Conservation (phyloP, 1,139 yeast species). For the Yamadazyma dendronema region DNA sequence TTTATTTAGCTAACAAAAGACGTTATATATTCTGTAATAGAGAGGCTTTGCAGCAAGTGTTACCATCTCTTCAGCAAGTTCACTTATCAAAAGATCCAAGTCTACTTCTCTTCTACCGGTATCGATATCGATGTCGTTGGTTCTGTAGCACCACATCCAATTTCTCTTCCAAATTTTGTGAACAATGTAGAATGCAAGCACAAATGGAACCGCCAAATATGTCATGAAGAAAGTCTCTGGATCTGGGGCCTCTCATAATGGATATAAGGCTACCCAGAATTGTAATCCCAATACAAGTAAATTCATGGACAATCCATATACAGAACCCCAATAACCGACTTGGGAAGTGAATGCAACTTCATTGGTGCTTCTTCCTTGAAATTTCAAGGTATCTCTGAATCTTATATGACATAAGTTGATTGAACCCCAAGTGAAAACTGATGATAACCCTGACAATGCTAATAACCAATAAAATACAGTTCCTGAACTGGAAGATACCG, state of each 20-base stretch:
- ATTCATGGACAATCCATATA: constrained; percentile 60
- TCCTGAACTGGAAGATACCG: constrained; percentile 63
- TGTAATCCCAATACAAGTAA: constrained; percentile 70
- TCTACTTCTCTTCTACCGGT: constrained; percentile 71
- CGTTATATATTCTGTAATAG: constrained; percentile 47
- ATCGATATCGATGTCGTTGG: constrained; percentile 60
- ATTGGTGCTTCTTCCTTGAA: constrained; percentile 61
- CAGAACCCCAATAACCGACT: constrained; percentile 70
- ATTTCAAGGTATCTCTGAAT: constrained; percentile 70
- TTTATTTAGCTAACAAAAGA: constrained; percentile 57
- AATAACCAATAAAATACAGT: constrained; percentile 77
- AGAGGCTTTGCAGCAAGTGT: constrained; percentile 50
- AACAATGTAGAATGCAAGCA: constrained; percentile 52
- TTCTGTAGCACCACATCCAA: constrained; percentile 46
- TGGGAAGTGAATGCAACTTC: constrained; percentile 72
- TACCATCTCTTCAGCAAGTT: constrained; percentile 60
- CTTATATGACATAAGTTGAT: constrained; percentile 75
- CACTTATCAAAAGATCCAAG: constrained; percentile 62
- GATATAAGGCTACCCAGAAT: constrained; percentile 76
- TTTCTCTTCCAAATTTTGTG: constrained; percentile 59
- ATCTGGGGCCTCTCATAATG: constrained; percentile 55
- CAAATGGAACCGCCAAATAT: constrained; percentile 62
- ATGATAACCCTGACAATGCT: constrained; percentile 82
- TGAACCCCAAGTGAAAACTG: constrained; percentile 82
- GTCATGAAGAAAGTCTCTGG: constrained; percentile 59